A percentile compares a stretch with the other conserved stretches of the same genome.
phyloP scores from a whole-genome alignment of 441 rosid genomes.

The Breynia disticha region DNA sequence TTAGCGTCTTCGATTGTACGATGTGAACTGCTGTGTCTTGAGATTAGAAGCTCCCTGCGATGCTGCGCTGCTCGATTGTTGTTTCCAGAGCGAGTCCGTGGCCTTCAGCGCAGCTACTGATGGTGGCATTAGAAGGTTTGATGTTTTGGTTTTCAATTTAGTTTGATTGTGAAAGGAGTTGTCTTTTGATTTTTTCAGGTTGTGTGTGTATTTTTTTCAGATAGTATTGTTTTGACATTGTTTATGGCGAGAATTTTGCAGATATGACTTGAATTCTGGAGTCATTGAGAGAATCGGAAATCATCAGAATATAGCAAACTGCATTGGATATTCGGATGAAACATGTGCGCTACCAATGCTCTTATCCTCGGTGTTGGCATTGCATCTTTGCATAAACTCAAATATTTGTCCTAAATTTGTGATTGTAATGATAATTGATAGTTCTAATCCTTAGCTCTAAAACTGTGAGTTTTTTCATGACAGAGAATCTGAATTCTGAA shows the following conservation, averaged over 20 bases:
- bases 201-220: neutral
- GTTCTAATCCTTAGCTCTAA: no score
- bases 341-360: conserved; percentile 35
- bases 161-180: neutral
- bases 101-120: conserved; percentile 53
- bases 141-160: neutral
- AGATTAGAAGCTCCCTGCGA: conserved; percentile 35
- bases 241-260: conserved; percentile 13
- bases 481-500: no score
- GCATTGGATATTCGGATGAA: conserved; percentile 43
- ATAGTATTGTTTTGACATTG: conserved; percentile 4
- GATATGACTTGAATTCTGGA: conserved; percentile 59
- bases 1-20: conserved; percentile 63
- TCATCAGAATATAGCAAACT: conserved; percentile 60
- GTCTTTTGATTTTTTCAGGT: neutral
- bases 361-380: conserved; percentile 5
- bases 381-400: neutral
- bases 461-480: no score
- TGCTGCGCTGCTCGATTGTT: conserved; percentile 71
- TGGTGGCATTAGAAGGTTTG: conserved; percentile 63
- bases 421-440: no score
- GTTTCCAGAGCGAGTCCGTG: conserved; percentile 49
- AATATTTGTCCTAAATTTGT: neutral
- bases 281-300: conserved; percentile 34
- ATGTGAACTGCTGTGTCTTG: conserved; percentile 49